phyloP scores from a whole-genome alignment of 495 filamentous ascomycete genomes.

The Usnea hakonensis region DNA sequence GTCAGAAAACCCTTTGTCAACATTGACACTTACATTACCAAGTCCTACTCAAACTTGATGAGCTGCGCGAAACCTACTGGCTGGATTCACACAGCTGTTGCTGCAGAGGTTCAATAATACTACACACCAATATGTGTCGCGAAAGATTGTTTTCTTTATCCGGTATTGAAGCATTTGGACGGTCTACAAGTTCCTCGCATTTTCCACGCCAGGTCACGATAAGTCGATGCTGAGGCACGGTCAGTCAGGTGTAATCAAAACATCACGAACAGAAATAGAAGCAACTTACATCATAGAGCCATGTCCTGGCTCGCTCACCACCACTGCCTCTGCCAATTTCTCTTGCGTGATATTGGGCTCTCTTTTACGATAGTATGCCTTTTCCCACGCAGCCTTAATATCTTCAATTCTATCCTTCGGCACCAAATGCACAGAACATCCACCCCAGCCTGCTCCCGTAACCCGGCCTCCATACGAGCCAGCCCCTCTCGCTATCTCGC shows the following conservation, averaged over 20 bases:
- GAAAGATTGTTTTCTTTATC: neutral
- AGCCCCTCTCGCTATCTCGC: constrained; percentile 63
- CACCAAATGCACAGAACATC: constrained; percentile 89
- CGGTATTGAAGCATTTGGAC: neutral
- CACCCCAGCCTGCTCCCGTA: constrained; percentile 95
- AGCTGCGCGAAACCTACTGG: neutral
- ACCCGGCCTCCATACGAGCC: constrained; percentile 80
- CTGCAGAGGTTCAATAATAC: too few species aligned
- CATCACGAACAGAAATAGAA: neutral
- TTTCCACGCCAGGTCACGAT: neutral
- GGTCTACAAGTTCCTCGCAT: neutral
- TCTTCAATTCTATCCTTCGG: constrained; percentile 76
- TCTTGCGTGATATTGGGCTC: constrained; percentile 63
- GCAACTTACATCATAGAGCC: constrained; percentile 36
- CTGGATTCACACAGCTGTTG: neutral
- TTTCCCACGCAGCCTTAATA: constrained; percentile 67
- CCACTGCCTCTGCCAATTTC: constrained; percentile 70
- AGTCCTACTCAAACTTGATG: neutral
- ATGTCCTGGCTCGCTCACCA: constrained; percentile 79
- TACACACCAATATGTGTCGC: neutral
- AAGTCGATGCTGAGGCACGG: constrained; percentile 3
- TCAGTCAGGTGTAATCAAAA: neutral
- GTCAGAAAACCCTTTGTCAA: neutral
- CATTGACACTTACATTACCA: neutral
- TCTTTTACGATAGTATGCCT: constrained; percentile 71